A percentile compares a stretch with the other conserved stretches of the same genome.
phyloP scores from a whole-genome alignment of 805 yeast species.

The Ogataea nonfermentans region DNA sequence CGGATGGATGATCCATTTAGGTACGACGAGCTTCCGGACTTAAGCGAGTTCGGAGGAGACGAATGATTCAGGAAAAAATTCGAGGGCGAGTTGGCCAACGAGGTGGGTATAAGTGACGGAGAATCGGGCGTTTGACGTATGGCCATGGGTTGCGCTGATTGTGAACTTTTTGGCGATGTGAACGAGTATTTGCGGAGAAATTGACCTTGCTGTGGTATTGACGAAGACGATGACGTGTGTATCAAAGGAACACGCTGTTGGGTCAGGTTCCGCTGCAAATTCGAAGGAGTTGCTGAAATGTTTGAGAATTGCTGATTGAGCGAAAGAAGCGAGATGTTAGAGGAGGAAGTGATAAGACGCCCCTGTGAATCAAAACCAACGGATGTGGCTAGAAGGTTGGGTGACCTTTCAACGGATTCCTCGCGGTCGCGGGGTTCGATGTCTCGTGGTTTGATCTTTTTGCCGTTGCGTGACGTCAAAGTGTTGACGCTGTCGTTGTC shows the following conservation, averaged over 20 bases:
- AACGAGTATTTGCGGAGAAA: conserved; percentile 19
- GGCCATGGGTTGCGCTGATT: conserved; percentile 9
- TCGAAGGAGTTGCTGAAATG: conserved; percentile 15
- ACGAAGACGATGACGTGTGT: conserved; percentile 11
- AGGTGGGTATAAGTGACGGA: conserved; percentile 50
- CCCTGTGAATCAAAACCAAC: conserved; percentile 35
- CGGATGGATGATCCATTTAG: conserved; percentile 9
- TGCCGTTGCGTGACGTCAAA: conserved; percentile 9
- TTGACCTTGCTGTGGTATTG: conserved; percentile 11
- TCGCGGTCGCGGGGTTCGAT: conserved; percentile 6
- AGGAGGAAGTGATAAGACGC: conserved; percentile 35
- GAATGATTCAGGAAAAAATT: conserved; percentile 51
- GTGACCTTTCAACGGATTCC: conserved; percentile 18
- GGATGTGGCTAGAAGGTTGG: conserved; percentile 36
- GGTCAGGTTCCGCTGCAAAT: conserved; percentile 17
- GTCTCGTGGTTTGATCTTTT: conserved; percentile 11
- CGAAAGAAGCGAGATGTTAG: conserved; percentile 36
- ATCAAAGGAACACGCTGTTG: conserved; percentile 22
- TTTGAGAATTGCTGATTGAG: conserved; percentile 27
- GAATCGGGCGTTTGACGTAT: conserved; percentile 42
- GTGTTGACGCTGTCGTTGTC: conserved; percentile 17
- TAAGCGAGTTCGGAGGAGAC: conserved; percentile 46
- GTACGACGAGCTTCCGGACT: conserved; percentile 28
- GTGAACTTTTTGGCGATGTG: conserved; percentile 18
- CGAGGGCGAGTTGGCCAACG: conserved; percentile 55